Base-by-base conservation (phyloP, 805 yeast genomes). In the Hanseniaspora mollemarum region DNA sequence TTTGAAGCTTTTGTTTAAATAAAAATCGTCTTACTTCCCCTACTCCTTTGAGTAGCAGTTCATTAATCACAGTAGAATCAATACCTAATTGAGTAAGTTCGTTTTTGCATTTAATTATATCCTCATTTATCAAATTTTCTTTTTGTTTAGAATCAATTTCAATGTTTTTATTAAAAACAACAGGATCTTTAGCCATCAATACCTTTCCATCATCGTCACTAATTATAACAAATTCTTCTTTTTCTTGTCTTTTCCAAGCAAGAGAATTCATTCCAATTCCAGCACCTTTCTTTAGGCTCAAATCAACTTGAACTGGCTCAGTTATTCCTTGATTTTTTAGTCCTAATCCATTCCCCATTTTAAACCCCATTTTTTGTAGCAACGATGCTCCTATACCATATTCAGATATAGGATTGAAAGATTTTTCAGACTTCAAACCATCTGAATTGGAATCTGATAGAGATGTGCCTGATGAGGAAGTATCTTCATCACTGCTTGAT, bases 351-450 rank as follows among this genome's bases (percentile, higher is more conserved):
- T 75, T 70, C 0, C 98, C 97, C 37, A 75, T 75, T 7, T 73
- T 72, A 64, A 85, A 88, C 0, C 98, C 98, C 97, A 90, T 88
- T 55, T 78, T 75, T 54, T 77, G 71, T 67, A 90, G 63, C 46
- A 90, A 67, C 45, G 73, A 66, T 2, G 95, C 95, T 33, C 97
- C 97, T 35, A 87, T 77, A 6, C 97, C 97, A 60, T 88, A 87
- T 9, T n/a, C 16, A n/a, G 36, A 7, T n/a, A 9, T n/a, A 9
- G 36, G 7, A 32, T 7, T 9, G n/a, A 32, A 32, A 9, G 36
- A n/a, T n/a, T n/a, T n/a, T n/a, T n/a, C n/a, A n/a, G n/a, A n/a
- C n/a, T n/a, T n/a, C n/a, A n/a, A n/a, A n/a, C n/a, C n/a, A n/a
- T n/a, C n/a, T n/a, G n/a, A n/a, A n/a, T n/a, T n/a, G n/a, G n/a